phyloP scores from a whole-genome alignment of 2,329 filamentous ascomycete species.

The Trichoderma atroviride region DNA sequence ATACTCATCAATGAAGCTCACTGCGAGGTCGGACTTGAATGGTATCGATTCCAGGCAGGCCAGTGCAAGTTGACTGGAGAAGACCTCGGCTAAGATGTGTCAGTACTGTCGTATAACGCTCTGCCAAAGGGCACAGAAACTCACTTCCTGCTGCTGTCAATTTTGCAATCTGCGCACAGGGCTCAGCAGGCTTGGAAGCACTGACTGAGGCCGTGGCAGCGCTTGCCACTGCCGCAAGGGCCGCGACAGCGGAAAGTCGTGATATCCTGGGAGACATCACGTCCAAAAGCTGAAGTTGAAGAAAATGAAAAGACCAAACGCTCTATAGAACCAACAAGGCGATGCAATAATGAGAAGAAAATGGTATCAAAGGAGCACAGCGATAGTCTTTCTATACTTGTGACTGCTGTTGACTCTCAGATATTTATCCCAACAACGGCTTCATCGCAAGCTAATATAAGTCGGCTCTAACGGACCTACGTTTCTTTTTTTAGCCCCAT shows the following conservation, averaged over 20 bases:
- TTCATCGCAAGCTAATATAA: background rate
- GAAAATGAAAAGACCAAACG: background rate
- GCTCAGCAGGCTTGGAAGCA: background rate
- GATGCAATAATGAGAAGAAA: background rate
- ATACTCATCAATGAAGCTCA: slow-evolving; percentile 14
- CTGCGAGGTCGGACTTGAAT: slow-evolving; percentile 17
- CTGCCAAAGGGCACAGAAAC: background rate
- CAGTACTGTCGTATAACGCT: background rate
- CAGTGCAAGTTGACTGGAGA: slow-evolving; percentile 14
- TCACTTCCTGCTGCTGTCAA: background rate
- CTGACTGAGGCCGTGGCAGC: background rate
- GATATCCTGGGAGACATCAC: slow-evolving; percentile 19
- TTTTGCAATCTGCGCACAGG: slow-evolving; percentile 10
- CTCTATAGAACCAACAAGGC: background rate
- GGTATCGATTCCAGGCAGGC: slow-evolving; percentile 24
- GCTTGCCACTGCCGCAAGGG: slow-evolving; percentile 1
- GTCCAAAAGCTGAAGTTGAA: background rate
- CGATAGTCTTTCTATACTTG: background rate
- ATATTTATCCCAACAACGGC: background rate
- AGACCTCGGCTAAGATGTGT: background rate
- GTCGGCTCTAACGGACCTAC: background rate
- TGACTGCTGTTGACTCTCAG: background rate
- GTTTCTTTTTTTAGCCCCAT: slow-evolving; percentile 9
- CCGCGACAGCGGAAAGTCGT: slow-evolving; percentile 10
- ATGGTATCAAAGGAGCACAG: background rate